phyloP scores from a whole-genome alignment of 2,329 filamentous ascomycete species.

The Dothistroma pini region DNA sequence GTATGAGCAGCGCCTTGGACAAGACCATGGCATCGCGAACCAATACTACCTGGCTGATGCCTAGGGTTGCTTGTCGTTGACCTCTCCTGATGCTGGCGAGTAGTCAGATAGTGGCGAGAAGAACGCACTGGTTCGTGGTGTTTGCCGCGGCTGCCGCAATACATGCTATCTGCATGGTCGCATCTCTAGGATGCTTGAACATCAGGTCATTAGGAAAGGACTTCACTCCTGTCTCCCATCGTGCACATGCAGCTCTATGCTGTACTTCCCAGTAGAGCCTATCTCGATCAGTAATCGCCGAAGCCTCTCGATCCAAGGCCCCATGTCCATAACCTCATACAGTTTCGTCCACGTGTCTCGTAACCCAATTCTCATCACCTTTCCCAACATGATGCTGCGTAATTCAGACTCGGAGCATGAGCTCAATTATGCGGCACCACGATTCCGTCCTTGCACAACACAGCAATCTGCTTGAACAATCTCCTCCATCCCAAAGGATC shows the following conservation, averaged over 20 bases:
- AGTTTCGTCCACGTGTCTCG: neutral
- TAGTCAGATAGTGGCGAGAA: too few relatives aligned
- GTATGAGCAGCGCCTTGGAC: too few relatives aligned
- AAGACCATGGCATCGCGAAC: too few relatives aligned
- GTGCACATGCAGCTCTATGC: neutral
- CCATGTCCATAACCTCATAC: neutral
- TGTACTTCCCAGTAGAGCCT: neutral
- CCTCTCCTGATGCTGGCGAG: too few relatives aligned
- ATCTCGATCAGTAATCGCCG: neutral
- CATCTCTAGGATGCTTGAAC: too few relatives aligned
- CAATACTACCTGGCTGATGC: too few relatives aligned
- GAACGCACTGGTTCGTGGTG: too few relatives aligned
- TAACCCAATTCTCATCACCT: neutral
- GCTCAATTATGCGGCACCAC: slow-evolving; percentile 8
- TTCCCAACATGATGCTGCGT: neutral
- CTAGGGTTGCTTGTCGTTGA: too few relatives aligned
- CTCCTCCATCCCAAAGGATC: slow-evolving; percentile 95
- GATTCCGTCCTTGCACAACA: slow-evolving; percentile 82
- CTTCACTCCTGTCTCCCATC: too few relatives aligned
- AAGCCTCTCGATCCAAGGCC: neutral
- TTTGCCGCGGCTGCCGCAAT: too few relatives aligned
- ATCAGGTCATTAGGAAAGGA: too few relatives aligned
- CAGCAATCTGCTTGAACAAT: slow-evolving; percentile 93
- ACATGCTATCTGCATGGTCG: too few relatives aligned
- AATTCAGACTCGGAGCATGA: neutral